phyloP scores from a whole-genome alignment of 176 grass and related monocot species.

The Avena insularis region DNA sequence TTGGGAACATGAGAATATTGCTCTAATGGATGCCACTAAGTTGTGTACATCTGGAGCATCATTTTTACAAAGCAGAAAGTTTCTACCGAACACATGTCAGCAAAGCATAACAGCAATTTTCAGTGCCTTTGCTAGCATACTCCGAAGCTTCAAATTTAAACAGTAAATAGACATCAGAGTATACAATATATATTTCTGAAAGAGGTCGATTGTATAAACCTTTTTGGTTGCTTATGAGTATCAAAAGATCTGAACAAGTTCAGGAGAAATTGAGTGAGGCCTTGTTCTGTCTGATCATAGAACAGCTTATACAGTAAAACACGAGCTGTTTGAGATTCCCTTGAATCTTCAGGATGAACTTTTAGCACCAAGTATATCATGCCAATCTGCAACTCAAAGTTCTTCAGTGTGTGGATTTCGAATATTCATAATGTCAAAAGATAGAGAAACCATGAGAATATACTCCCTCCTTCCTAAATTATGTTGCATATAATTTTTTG shows the following conservation, averaged over 20 bases:
- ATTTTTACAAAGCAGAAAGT: constrained; percentile 13
- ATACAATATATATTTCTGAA: constrained; percentile 26
- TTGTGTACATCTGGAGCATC: neutral
- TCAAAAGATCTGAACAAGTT: constrained; percentile 94
- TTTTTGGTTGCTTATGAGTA: constrained; percentile 94
- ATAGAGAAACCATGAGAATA: neutral
- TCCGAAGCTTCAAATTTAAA: constrained; percentile 22
- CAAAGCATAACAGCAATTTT: constrained; percentile 22
- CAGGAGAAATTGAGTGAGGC: constrained; percentile 85
- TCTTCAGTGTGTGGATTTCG: constrained; percentile 14
- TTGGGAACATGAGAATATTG: neutral
- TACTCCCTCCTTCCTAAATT: neutral
- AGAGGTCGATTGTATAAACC: constrained; percentile 48
- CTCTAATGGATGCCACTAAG: constrained; percentile 3
- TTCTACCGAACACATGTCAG: neutral
- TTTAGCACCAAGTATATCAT: constrained; percentile 97
- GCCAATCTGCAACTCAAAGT: constrained; percentile 61
- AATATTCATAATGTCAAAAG: constrained; percentile 21
- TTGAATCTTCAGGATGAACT: constrained; percentile 80
- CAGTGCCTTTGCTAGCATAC: constrained; percentile 13
- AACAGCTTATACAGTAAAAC: constrained; percentile 94
- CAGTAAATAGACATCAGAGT: constrained; percentile 18
- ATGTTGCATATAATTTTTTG: neutral
- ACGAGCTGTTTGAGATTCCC: constrained; percentile 81
- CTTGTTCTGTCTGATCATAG: constrained; percentile 97